Conservation (phyloP, 176 grass and related monocot genomes). For the Triticum turgidum region DNA sequence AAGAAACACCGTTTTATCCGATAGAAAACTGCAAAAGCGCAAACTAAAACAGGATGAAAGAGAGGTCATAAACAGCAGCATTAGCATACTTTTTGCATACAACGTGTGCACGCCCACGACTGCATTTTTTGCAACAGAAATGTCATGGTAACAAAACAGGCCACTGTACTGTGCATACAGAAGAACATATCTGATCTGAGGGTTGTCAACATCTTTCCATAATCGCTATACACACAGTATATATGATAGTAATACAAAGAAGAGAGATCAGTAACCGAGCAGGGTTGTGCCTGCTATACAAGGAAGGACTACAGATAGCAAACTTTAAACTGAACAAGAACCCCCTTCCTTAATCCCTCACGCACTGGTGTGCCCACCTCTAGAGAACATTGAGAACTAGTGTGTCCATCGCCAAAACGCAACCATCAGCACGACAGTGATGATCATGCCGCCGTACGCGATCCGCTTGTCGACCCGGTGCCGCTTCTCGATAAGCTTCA, state of each 20-base stretch:
- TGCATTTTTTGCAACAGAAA: background rate
- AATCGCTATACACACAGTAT: background rate
- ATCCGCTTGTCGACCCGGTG: slow-evolving; percentile 90
- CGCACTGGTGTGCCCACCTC: background rate
- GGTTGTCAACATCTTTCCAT: background rate
- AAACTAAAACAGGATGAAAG: background rate
- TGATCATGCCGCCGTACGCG: slow-evolving; percentile 79
- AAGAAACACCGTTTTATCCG: too few species aligned
- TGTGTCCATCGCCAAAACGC: slow-evolving; percentile 73
- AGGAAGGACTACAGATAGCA: background rate
- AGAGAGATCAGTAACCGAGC: background rate
- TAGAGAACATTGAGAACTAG: slow-evolving; percentile 28
- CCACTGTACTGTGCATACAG: background rate
- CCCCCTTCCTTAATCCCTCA: background rate
- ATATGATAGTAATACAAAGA: background rate
- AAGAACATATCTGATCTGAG: background rate
- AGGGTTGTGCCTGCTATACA: background rate
- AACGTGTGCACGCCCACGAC: background rate
- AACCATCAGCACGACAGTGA: slow-evolving; percentile 61
- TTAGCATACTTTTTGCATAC: background rate
- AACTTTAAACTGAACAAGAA: background rate
- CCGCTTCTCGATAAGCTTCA: slow-evolving; percentile 90
- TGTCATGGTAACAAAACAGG: background rate
- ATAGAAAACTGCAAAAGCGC: background rate
- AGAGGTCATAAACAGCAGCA: background rate